Evolutionary conservation across 345 rosid genomes (phyloP).

Genomic region (Aquilaria sinensis): DNA sequence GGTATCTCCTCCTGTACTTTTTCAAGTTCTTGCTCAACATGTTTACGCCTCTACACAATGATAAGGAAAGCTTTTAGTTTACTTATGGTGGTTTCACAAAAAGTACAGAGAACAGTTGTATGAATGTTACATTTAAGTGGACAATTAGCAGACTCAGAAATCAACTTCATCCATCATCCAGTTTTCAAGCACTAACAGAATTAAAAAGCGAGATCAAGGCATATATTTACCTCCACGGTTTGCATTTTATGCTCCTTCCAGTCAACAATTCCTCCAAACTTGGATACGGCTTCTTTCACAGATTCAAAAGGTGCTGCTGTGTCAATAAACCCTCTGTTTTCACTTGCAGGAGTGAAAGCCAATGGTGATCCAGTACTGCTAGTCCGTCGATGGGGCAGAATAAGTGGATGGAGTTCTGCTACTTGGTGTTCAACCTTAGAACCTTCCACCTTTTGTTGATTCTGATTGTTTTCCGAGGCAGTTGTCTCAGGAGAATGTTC

Average conservation of each 20-base stretch:
- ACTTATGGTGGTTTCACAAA: slow-evolving; percentile 4
- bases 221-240: slow-evolving; percentile 53
- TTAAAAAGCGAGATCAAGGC: not conserved
- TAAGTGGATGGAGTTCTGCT: slow-evolving; percentile 14
- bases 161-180: too few species aligned
- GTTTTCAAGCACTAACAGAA: not conserved
- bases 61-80: slow-evolving; percentile 7
- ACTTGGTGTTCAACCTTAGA: slow-evolving; percentile 2
- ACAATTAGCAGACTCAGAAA: too few species aligned
- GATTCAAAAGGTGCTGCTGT: slow-evolving; percentile 82
- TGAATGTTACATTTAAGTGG: too few species aligned
- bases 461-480: too few species aligned
- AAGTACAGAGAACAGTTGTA: too few species aligned
- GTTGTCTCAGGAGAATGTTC: not conserved
- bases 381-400: slow-evolving; percentile 28
- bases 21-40: slow-evolving; percentile 67
- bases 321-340: slow-evolving; percentile 48
- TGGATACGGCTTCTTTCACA: slow-evolving; percentile 83
- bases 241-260: slow-evolving; percentile 85
- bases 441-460: slow-evolving; percentile 1
- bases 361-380: slow-evolving; percentile 19
- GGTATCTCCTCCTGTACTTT: slow-evolving; percentile 64
- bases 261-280: slow-evolving; percentile 86
- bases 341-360: slow-evolving; percentile 19
- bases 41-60: slow-evolving; percentile 44